Conservation (phyloP, 345 rosid genomes). For the Citrus mangshanensis region DNA sequence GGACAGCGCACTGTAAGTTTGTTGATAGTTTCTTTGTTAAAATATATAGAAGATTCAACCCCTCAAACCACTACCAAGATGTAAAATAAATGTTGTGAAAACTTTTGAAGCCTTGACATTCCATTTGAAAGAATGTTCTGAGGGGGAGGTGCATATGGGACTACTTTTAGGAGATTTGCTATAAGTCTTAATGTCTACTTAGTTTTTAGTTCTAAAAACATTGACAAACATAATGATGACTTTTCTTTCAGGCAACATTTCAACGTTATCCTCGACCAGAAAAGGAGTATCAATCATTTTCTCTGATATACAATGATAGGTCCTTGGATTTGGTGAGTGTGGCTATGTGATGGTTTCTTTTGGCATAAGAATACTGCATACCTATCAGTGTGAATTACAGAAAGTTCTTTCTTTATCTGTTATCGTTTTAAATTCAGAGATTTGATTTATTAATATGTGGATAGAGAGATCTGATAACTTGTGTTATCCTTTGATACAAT, state of each 20-base stretch:
- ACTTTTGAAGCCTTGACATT: background rate
- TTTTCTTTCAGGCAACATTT: constrained; percentile 71
- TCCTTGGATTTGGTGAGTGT: constrained; percentile 84
- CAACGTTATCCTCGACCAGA: constrained; percentile 94
- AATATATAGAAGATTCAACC: background rate
- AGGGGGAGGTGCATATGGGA: background rate
- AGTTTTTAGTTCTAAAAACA: background rate
- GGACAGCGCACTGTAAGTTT: constrained; percentile 96
- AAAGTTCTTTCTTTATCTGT: background rate
- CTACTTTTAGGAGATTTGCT: background rate
- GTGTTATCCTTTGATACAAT: constrained; percentile 10
- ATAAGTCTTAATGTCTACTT: background rate
- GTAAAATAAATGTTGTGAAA: background rate
- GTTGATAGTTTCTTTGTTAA: background rate
- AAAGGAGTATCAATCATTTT: constrained; percentile 98
- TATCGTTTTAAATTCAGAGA: background rate
- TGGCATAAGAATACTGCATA: background rate
- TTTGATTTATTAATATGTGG: background rate
- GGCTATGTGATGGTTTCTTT: background rate
- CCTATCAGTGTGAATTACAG: background rate
- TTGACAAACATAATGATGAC: background rate
- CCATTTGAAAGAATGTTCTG: background rate
- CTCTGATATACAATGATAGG: constrained; percentile 74
- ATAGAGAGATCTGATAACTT: background rate
- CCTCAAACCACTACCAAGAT: background rate